Base-by-base conservation (phyloP, 371 early-diverging fungal species). In the Massospora cicadina region DNA sequence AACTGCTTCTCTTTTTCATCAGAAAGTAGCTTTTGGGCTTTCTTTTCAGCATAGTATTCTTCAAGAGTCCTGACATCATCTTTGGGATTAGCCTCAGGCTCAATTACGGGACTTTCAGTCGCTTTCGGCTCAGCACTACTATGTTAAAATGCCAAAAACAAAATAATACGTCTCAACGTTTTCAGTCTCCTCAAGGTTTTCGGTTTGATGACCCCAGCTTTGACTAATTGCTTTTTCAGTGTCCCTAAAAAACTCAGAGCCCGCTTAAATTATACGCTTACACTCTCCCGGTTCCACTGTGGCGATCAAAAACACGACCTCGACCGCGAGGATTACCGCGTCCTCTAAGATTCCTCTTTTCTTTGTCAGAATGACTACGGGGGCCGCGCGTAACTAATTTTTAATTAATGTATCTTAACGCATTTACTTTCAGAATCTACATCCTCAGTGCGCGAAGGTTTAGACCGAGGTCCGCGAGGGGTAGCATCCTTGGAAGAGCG, bases 201-300 rank as follows among this genome's bases (percentile, higher is more conserved):
- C 61, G 69, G 69, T 68, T 67, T 58, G 33, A 67, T 60, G 55
- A 67, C 75, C 91, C 88, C 89, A 88, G 53, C 82, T 83, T 68
- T 82, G 78, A 68, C 82, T 82, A 68, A 84, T 84, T 82, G 90
- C 90, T 83, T 92, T 92, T 60, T 87, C 83, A 68, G 79, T 77
- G 72, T 88, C 89, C 70, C 78, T 76, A 63, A 30, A 27, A 60
- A 43, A 10, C 17, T 43, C 17, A 43, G 43, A 43, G 17, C 43
- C 17, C 17, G 55, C 43, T 12, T 56, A 29, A 21, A 13, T 28
- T 10, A 17, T 43, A 29, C 21, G 72, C 78, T 74, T 74, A 79
- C 81, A 73, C 75, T 71, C 79, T 74, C 68, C 83, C 89, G 55
- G 84, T 82, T 67, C 79, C 87, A 68, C 79, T 79, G 76, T 85